A percentile compares a stretch with the other conserved stretches of the same genome.
Evolutionary conservation across 106 monocot genomes (phyloP).

Genomic region (Xerophyta viscosa): DNA sequence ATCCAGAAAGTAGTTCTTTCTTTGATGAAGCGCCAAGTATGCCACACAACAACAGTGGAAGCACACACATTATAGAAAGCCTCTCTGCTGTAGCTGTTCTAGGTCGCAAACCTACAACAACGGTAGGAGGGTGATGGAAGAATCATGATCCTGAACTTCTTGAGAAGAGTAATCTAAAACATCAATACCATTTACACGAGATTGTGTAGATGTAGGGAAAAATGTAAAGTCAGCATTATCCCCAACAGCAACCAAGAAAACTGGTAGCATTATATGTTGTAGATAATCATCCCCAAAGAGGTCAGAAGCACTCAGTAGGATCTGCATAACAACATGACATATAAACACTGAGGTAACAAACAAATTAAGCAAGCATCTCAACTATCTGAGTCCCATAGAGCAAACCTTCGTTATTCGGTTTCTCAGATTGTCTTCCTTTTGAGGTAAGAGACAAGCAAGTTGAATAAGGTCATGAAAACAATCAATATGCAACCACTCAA

Average conservation of each 20-base stretch:
- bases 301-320: slow-evolving; percentile 48
- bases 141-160: not conserved
- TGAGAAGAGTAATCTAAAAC: not conserved
- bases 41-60: slow-evolving; percentile 84
- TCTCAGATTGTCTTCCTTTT: slow-evolving; percentile 87
- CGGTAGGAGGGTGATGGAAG: not conserved
- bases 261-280: slow-evolving; percentile 70
- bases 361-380: not conserved
- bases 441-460: slow-evolving; percentile 73
- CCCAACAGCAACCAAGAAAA: slow-evolving; percentile 83
- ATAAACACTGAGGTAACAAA: not conserved
- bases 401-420: slow-evolving; percentile 68
- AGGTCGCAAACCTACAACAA: slow-evolving; percentile 68
- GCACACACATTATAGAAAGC: slow-evolving; percentile 74
- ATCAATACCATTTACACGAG: slow-evolving; percentile 62
- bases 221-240: slow-evolving; percentile 83
- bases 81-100: slow-evolving; percentile 66
- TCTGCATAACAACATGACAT: slow-evolving; percentile 37
- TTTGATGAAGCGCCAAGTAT: slow-evolving; percentile 59
- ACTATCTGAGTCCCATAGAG: not conserved
- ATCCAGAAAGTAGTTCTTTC: slow-evolving; percentile 50
- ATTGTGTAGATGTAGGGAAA: slow-evolving; percentile 52
- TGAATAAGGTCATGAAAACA: slow-evolving; percentile 90
- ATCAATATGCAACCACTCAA: slow-evolving; percentile 91
- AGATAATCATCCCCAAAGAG: slow-evolving; percentile 76